These are phyloP conservation scores for Metschnikowia koreensis DNA, from an alignment of 805 yeast genomes.

Conservation along the genomic window DNA sequence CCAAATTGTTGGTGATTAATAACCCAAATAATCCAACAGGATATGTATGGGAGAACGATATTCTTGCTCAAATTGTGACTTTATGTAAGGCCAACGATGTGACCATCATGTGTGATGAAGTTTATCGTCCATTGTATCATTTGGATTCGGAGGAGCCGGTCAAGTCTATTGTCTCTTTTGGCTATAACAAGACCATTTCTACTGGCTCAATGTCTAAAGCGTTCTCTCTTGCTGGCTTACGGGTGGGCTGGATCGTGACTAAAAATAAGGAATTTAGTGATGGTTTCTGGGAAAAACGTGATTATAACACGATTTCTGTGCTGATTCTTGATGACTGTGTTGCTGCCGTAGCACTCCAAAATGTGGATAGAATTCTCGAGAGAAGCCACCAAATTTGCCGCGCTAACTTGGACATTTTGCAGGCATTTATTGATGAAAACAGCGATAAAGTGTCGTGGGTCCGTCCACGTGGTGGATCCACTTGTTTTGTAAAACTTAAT, in stretches of 20 bases:
- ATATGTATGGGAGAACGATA: slow-evolving; percentile 34
- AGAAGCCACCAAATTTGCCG: slow-evolving; percentile 41
- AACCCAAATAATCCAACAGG: slow-evolving; percentile 40
- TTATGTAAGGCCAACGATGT: slow-evolving; percentile 34
- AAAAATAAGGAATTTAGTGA: slow-evolving; percentile 28
- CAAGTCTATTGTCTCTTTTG: slow-evolving; percentile 39
- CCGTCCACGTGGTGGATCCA: slow-evolving; percentile 49
- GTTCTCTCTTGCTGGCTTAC: slow-evolving; percentile 50
- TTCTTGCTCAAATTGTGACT: slow-evolving; percentile 33
- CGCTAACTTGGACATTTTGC: slow-evolving; percentile 35
- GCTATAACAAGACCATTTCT: slow-evolving; percentile 42
- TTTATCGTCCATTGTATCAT: slow-evolving; percentile 53
- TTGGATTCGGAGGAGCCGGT: slow-evolving; percentile 18
- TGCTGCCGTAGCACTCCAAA: slow-evolving; percentile 43
- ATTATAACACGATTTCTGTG: slow-evolving; percentile 51
- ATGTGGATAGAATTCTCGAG: slow-evolving; percentile 33
- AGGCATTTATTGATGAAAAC: slow-evolving; percentile 29
- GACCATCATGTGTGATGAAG: slow-evolving; percentile 50
- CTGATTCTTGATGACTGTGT: slow-evolving; percentile 46
- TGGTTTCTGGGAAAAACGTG: slow-evolving; percentile 41
- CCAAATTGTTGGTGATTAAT: slow-evolving; percentile 44
- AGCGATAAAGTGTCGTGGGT: slow-evolving; percentile 38
- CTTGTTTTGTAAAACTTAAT: slow-evolving; percentile 40
- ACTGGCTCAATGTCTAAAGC: slow-evolving; percentile 56
- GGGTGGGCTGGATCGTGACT: slow-evolving; percentile 53